Evolutionary conservation across 768 basidiomycete genomes (phyloP), one percentile per base, ranked within the genome.

Genomic region (Mycena filopes): DNA sequence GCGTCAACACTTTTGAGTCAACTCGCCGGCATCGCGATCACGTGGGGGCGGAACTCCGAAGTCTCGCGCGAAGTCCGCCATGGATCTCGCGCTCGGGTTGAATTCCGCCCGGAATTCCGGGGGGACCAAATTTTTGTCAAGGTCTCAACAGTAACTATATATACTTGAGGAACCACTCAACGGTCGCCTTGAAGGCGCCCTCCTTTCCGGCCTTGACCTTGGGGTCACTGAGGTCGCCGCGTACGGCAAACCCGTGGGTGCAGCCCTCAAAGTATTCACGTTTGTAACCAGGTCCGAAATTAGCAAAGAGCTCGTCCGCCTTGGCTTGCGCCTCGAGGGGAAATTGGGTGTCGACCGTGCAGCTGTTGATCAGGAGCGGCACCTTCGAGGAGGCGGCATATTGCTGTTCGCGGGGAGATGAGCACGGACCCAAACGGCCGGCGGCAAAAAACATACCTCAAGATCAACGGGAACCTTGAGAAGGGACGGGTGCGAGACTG

Each of bases 401-500:
- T 68, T 65, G 65, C 63, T 68, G 29, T 5, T 12, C 13, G 25
- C 41, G 21, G 16, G 36, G 7, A 18, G 25, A 26, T 46, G 6
- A 1, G 23, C 10, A 25, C 23, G 26, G 10, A 46, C 5, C n/a
- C 38, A 41, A 20, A 16, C n/a, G 16, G 28, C 16, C 7, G 25
- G 38, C 9, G 49, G 13, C 5, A 13, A 16, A 36, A 2, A 3
- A 46, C 57, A 23, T 31, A 60, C 70, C 58, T 78, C 71, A 51
- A 78, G 70, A 64, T 79, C 78, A 18, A 46, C 65, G 20, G 79
- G 77, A 36, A 76, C 59, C 42, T 77, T 28, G 47, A 80, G 72
- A 43, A 76, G 71, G 13, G 77, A 78, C 3, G 79, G 79, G 69
- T 80, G 79, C 6, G 74, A 63, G 55, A 70, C 63, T 13, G 73